Evolutionary conservation across 2,329 filamentous ascomycete genomes (phyloP).

Genomic region (Plectosphaerella sp.): DNA sequence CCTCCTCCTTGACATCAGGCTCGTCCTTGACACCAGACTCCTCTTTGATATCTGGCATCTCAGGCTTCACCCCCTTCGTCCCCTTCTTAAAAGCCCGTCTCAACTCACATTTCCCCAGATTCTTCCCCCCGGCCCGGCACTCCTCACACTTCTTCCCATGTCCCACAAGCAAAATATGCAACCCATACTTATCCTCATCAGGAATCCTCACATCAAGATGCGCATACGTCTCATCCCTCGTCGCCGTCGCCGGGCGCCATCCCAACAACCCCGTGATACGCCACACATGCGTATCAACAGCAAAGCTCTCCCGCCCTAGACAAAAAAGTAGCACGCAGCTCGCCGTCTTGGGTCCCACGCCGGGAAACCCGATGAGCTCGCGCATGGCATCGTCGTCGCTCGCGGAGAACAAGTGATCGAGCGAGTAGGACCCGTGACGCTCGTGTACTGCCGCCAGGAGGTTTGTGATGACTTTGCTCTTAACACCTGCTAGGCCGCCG

Average conservation of each 20-base stretch:
- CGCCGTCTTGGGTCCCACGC: conserved; percentile 51
- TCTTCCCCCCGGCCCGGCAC: conserved; percentile 40
- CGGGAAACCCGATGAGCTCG: conserved; percentile 44
- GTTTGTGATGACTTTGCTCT: conserved; percentile 66
- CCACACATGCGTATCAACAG: conserved; percentile 50
- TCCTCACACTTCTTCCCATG: conserved; percentile 41
- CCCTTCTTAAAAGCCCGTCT: conserved; percentile 30
- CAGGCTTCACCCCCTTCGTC: conserved; percentile 13
- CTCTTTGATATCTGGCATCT: not conserved
- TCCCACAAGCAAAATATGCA: conserved; percentile 44
- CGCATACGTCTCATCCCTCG: conserved; percentile 41
- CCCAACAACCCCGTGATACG: conserved; percentile 43
- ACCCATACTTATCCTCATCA: conserved; percentile 42
- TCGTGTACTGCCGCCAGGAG: conserved; percentile 61
- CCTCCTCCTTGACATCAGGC: not conserved
- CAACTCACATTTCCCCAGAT: conserved; percentile 31
- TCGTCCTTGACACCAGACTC: not conserved
- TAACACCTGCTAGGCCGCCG: conserved; percentile 68
- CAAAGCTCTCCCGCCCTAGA: conserved; percentile 40
- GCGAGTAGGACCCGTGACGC: conserved; percentile 35
- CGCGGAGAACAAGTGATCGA: conserved; percentile 42
- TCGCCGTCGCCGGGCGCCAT: conserved; percentile 37
- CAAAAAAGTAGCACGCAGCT: conserved; percentile 50
- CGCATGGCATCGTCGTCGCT: conserved; percentile 42
- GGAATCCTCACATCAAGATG: conserved; percentile 45